A percentile compares a stretch with the other conserved stretches of the same genome.
Conservation (phyloP, 2,329 filamentous ascomycete genomes). For the Chaetomiaceae sp. region DNA sequence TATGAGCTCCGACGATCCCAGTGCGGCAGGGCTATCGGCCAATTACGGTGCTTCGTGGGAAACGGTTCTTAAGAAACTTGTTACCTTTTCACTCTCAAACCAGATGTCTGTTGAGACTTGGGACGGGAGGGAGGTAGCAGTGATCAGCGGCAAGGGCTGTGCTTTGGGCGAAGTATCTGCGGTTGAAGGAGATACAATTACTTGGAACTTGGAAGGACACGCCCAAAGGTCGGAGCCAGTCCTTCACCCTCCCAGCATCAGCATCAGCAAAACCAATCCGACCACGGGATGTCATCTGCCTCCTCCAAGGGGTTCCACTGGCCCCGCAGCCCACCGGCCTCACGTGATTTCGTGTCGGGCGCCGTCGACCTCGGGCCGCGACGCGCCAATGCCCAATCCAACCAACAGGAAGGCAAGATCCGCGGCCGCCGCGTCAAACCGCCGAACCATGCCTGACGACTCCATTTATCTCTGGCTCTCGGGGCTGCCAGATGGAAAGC, state of each 20-base stretch:
- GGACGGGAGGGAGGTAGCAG: not conserved
- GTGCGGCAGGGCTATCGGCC: not conserved
- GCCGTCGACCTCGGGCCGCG: no score
- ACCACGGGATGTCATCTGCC: not conserved
- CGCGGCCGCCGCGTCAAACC: no score
- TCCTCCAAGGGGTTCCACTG: not conserved
- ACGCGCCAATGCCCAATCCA: no score
- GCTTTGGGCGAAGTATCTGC: not conserved
- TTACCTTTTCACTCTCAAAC: not conserved
- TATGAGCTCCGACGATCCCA: not conserved
- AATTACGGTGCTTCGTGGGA: not conserved
- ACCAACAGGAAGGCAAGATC: no score
- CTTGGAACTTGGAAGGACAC: not conserved
- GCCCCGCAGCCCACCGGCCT: no score
- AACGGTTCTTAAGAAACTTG: not conserved
- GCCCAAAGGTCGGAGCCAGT: not conserved
- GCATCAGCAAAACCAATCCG: not conserved
- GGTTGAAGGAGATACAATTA: not conserved
- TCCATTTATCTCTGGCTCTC: no score
- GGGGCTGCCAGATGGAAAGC: no score
- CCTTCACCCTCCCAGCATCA: no score
- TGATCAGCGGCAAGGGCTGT: not conserved
- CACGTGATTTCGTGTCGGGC: no score
- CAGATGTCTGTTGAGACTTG: not conserved
- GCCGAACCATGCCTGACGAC: no score